phyloP scores from a whole-genome alignment of 768 basidiomycete genomes.

The Kwoniella sp. region DNA sequence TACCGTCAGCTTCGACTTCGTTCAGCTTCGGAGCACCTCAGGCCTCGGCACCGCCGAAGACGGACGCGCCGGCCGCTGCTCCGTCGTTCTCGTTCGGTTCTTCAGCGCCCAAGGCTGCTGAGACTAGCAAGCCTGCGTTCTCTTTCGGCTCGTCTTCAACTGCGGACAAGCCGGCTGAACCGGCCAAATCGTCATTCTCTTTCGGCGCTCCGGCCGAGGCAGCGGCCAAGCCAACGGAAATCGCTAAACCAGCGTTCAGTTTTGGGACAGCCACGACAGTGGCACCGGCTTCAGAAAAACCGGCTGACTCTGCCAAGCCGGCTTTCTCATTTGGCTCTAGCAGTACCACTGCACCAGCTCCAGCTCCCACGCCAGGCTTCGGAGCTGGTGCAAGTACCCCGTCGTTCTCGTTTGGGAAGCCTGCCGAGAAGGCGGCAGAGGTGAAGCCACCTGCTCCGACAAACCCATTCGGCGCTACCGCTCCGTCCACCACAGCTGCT shows the following conservation, averaged over 20 bases:
- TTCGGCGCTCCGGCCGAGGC: conserved; percentile 9
- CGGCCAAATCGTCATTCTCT: conserved; percentile 7
- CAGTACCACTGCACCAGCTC: neutral
- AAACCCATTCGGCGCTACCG: conserved; percentile 7
- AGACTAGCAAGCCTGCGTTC: conserved; percentile 15
- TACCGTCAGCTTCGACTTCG: neutral
- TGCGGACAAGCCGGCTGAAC: conserved; percentile 7
- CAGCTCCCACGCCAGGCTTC: conserved; percentile 9
- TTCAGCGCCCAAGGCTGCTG: conserved; percentile 1
- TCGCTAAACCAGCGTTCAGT: conserved; percentile 9
- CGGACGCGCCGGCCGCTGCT: neutral
- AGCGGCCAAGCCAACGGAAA: conserved; percentile 3
- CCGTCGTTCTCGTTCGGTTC: conserved; percentile 11
- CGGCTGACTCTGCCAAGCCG: conserved; percentile 13
- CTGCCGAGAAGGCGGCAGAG: conserved; percentile 5
- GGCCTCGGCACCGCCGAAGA: neutral
- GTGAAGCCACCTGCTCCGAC: too few species aligned
- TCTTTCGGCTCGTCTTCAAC: conserved; percentile 9
- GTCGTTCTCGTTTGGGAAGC: conserved; percentile 16
- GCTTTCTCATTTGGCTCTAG: conserved; percentile 19
- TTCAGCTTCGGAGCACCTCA: conserved; percentile 11
- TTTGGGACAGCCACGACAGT: conserved; percentile 5
- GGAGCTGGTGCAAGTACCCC: conserved; percentile 13
- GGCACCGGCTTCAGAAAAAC: conserved; percentile 2
- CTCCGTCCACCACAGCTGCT: neutral